phyloP scores from a whole-genome alignment of 176 grass and related monocot genomes.

The Cymbopogon citratus region DNA sequence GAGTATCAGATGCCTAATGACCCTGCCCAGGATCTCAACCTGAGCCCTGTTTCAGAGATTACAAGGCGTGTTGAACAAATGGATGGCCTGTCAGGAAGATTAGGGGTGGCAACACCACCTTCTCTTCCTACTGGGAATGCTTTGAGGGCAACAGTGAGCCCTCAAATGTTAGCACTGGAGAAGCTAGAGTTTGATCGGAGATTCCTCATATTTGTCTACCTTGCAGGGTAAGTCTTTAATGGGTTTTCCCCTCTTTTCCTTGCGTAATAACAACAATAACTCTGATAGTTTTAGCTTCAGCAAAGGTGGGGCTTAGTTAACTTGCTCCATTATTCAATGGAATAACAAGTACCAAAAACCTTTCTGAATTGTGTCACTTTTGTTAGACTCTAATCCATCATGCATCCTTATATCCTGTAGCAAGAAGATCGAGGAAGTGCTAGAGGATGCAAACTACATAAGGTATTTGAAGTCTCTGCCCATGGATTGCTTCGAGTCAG shows the following conservation, averaged over 20 bases:
- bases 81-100: background rate
- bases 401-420: constrained; percentile 4
- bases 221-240: constrained; percentile 30
- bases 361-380: no score
- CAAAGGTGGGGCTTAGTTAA: no score
- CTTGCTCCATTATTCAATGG: no score
- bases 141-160: constrained; percentile 6
- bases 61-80: constrained; percentile 8
- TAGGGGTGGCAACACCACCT: background rate
- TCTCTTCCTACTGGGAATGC: background rate
- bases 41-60: background rate
- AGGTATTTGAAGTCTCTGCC: constrained; percentile 30
- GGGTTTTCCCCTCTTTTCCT: no score
- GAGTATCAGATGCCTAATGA: background rate
- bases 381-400: no score
- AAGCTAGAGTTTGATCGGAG: constrained; percentile 50
- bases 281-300: no score
- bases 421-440: constrained; percentile 41
- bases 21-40: background rate
- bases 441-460: constrained; percentile 44
- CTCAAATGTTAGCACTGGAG: constrained; percentile 46
- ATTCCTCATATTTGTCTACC: constrained; percentile 42
- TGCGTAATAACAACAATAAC: no score
- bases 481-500: constrained; percentile 48
- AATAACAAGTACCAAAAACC: no score